Evolutionary conservation across 768 basidiomycete species (phyloP).

Genomic region (Lactarius sp.): DNA sequence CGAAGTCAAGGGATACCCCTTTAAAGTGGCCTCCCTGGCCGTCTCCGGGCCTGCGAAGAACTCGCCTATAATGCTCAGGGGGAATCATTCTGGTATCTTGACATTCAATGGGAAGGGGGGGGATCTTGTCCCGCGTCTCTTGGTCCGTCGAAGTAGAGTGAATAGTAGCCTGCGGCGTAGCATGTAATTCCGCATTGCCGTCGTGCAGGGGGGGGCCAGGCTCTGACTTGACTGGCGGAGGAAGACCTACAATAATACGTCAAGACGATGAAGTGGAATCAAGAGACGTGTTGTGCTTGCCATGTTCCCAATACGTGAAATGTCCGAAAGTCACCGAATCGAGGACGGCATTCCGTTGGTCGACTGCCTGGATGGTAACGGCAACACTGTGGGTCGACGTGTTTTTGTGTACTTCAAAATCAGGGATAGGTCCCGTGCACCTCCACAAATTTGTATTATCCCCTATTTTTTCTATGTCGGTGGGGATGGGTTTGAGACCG

Average conservation of each 20-base stretch:
- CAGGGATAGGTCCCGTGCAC: conserved; percentile 58
- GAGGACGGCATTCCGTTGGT: conserved; percentile 47
- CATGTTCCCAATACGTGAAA: conserved; percentile 57
- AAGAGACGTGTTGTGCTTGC: conserved; percentile 28
- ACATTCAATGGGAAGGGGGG: not conserved
- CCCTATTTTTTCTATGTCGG: conserved; percentile 55
- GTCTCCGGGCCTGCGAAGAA: conserved; percentile 27
- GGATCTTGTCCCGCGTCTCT: not conserved
- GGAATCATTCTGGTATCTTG: not conserved
- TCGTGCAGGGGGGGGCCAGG: not conserved
- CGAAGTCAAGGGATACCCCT: conserved; percentile 55
- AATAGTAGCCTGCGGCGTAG: not conserved
- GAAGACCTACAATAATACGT: not conserved
- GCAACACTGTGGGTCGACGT: conserved; percentile 42
- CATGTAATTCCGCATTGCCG: not conserved
- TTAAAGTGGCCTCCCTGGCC: conserved; percentile 37
- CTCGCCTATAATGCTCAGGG: not conserved
- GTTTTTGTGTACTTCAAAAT: conserved; percentile 38
- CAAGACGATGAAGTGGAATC: not conserved
- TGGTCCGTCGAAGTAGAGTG: not conserved
- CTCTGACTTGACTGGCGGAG: not conserved
- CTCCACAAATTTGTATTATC: conserved; percentile 53
- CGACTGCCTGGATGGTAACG: conserved; percentile 59
- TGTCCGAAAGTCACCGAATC: conserved; percentile 68
- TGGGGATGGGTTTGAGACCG: conserved; percentile 61